phyloP scores from a whole-genome alignment of 164 flowering plant genomes.

The Piper betle region DNA sequence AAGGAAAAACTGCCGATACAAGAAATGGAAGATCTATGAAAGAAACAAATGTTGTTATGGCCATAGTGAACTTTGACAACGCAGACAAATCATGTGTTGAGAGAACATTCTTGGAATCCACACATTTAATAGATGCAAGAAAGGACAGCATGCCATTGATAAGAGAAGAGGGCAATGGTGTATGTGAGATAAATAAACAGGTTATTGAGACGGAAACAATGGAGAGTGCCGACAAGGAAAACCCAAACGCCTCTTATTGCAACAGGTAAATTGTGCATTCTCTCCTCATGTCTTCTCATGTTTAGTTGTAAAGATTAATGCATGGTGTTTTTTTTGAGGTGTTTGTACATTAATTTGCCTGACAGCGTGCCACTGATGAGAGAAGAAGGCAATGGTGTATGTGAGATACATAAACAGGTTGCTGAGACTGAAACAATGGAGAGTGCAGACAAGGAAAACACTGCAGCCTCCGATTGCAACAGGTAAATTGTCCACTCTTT shows the following conservation, averaged over 20 bases:
- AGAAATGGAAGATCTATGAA: too few species aligned
- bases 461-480: constrained; percentile 20
- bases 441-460: constrained; percentile 58
- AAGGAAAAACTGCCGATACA: constrained; percentile 69
- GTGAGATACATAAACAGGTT: background rate
- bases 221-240: constrained; percentile 55
- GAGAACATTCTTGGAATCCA: background rate
- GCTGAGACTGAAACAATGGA: constrained; percentile 12
- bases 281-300: background rate
- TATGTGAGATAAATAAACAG: background rate
- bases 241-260: constrained; percentile 25
- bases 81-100: background rate
- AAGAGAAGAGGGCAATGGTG: too few species aligned
- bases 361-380: too few species aligned
- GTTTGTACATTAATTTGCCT: background rate
- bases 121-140: background rate
- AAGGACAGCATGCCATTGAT: too few species aligned
- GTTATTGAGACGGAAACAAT: constrained; percentile 7
- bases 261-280: constrained; percentile 2
- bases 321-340: background rate
- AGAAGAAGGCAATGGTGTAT: too few species aligned
- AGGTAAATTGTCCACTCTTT: background rate
- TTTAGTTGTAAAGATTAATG: background rate
- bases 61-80: background rate
- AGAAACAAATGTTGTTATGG: constrained; percentile 17